A percentile compares a stretch with the other conserved stretches of the same genome.
These are phyloP conservation scores for Sabuloglossum arenarium DNA, from an alignment of 495 filamentous ascomycete species.

Conservation along the genomic window DNA sequence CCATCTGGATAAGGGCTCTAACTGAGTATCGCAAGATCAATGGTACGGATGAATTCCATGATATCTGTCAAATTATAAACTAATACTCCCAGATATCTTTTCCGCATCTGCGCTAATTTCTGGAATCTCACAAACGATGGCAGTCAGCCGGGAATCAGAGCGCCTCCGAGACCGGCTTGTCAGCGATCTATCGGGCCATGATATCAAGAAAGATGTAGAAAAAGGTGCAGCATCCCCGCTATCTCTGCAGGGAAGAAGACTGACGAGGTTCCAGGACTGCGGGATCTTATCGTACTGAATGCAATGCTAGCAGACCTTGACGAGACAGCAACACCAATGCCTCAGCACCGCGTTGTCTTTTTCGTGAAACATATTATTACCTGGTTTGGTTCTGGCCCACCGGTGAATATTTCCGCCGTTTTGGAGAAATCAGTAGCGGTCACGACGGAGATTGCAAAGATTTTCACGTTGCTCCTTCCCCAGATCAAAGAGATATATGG, in stretches of 20 bases:
- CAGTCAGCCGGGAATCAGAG: neutral
- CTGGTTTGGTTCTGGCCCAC: slow-evolving; percentile 28
- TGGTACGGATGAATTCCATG: neutral
- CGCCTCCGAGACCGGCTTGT: slow-evolving; percentile 20
- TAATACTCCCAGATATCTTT: slow-evolving; percentile 21
- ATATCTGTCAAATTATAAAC: neutral
- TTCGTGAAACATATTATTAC: slow-evolving; percentile 56
- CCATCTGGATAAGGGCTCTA: neutral
- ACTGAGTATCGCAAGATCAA: neutral
- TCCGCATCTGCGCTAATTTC: neutral
- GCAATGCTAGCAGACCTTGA: slow-evolving; percentile 30
- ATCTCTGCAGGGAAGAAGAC: slow-evolving; percentile 16
- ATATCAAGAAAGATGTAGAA: slow-evolving; percentile 17
- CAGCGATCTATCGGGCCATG: slow-evolving; percentile 34
- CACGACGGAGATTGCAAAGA: slow-evolving; percentile 37
- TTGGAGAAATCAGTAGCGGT: slow-evolving; percentile 15
- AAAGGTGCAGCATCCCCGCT: slow-evolving; percentile 19
- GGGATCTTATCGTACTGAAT: slow-evolving; percentile 36
- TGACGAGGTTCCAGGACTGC: slow-evolving; percentile 23
- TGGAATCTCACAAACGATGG: slow-evolving; percentile 6
- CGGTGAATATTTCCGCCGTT: neutral
- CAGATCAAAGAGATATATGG: slow-evolving; percentile 55
- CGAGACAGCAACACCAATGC: slow-evolving; percentile 30
- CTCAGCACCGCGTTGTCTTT: slow-evolving; percentile 64
- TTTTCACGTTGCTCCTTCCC: slow-evolving; percentile 43